phyloP scores from a whole-genome alignment of 495 filamentous ascomycete genomes.

The Penicillium ochrochloron region DNA sequence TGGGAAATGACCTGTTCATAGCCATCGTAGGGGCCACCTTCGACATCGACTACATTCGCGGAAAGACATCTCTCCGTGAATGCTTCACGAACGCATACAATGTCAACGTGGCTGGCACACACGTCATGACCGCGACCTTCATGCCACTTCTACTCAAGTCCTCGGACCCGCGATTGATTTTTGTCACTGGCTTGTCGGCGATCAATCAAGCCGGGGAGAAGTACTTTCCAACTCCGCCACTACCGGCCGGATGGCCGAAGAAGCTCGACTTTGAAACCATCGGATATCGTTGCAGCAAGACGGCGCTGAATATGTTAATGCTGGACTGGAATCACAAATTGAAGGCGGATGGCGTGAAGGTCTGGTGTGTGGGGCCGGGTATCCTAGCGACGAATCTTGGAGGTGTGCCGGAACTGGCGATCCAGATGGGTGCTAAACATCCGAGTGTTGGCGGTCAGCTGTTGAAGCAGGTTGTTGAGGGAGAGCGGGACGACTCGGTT shows the following conservation, averaged over 20 bases:
- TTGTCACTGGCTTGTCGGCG: slow-evolving; percentile 43
- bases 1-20: slow-evolving; percentile 20
- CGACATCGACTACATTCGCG: slow-evolving; percentile 34
- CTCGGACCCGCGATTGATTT: slow-evolving; percentile 51
- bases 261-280: slow-evolving; percentile 37
- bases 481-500: slow-evolving; percentile 40
- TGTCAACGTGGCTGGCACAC: slow-evolving; percentile 55
- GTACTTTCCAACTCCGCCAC: slow-evolving; percentile 24
- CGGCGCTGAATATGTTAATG: slow-evolving; percentile 43
- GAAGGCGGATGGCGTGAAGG: slow-evolving; percentile 45
- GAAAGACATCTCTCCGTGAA: slow-evolving; percentile 45
- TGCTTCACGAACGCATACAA: slow-evolving; percentile 49
- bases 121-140: slow-evolving; percentile 49
- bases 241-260: slow-evolving; percentile 53
- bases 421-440: slow-evolving; percentile 38
- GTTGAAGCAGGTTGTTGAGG: slow-evolving; percentile 41
- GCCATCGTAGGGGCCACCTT: slow-evolving; percentile 33
- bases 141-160: slow-evolving; percentile 56
- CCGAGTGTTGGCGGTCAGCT: slow-evolving; percentile 41
- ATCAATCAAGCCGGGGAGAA: slow-evolving; percentile 26
- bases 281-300: slow-evolving; percentile 40
- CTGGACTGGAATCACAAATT: slow-evolving; percentile 38
- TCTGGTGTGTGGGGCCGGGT: slow-evolving; percentile 39
- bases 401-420: slow-evolving; percentile 27
- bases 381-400: slow-evolving; percentile 41